Evolutionary conservation across 2,329 filamentous ascomycete species (phyloP).

Genomic region (Paraphoma sp.): DNA sequence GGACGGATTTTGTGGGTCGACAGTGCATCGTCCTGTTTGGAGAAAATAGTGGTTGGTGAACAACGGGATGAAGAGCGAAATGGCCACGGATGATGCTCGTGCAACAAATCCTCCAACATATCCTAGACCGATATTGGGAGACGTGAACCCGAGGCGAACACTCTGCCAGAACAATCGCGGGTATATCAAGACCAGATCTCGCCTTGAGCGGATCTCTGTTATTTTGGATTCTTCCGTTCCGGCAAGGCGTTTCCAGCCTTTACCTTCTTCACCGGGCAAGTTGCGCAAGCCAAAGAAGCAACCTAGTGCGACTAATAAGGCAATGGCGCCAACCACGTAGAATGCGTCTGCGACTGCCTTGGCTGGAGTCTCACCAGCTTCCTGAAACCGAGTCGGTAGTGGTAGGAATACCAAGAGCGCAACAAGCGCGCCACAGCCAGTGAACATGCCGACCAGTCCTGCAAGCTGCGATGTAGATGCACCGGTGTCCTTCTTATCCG

Average conservation of each 20-base stretch:
- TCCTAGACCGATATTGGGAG: slow-evolving; percentile 80
- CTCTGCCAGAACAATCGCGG: slow-evolving; percentile 50
- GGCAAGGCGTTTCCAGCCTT: slow-evolving; percentile 65
- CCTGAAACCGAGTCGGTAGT: slow-evolving; percentile 79
- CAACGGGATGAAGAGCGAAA: slow-evolving; percentile 92
- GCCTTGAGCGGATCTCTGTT: slow-evolving; percentile 36
- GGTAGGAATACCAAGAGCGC: slow-evolving; percentile 84
- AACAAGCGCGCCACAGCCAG: slow-evolving; percentile 87
- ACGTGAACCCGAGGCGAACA: slow-evolving; percentile 70
- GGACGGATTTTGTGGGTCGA: slow-evolving; percentile 47
- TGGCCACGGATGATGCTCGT: slow-evolving; percentile 90
- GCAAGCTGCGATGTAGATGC: slow-evolving; percentile 71
- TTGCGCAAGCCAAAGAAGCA: slow-evolving; percentile 79
- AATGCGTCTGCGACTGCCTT: slow-evolving; percentile 83
- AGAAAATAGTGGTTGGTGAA: slow-evolving; percentile 93
- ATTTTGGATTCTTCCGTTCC: slow-evolving; percentile 30
- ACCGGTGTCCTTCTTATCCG: slow-evolving; percentile 27
- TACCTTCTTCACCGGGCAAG: slow-evolving; percentile 75
- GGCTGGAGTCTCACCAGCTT: slow-evolving; percentile 73
- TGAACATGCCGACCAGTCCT: slow-evolving; percentile 89
- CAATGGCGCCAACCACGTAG: slow-evolving; percentile 79
- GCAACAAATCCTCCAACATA: slow-evolving; percentile 96
- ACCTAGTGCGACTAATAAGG: slow-evolving; percentile 73
- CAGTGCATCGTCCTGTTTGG: slow-evolving; percentile 76
- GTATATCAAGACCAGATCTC: slow-evolving; percentile 66